A percentile compares a stretch with the other conserved stretches of the same genome.
phyloP scores from a whole-genome alignment of 2,329 filamentous ascomycete genomes.

The Didymellaceae sp. region DNA sequence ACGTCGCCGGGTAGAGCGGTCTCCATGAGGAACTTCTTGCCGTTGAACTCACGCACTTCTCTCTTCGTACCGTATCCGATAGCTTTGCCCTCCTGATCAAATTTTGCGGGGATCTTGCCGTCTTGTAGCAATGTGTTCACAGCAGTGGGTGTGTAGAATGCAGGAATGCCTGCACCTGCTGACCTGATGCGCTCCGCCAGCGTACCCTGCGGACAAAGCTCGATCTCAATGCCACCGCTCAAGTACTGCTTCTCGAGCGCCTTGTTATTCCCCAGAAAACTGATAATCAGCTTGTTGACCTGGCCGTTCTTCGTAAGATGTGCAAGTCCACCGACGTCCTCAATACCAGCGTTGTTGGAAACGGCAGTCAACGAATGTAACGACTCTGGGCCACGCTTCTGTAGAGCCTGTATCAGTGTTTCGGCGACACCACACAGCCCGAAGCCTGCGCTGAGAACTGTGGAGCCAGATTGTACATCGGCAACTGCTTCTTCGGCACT shows the following conservation, averaged over 20 bases:
- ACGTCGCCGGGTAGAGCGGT: constrained; percentile 76
- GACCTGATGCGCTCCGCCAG: constrained; percentile 74
- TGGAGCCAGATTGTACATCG: constrained; percentile 46
- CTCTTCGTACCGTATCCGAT: constrained; percentile 69
- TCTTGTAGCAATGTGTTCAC: constrained; percentile 69
- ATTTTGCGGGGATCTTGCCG: constrained; percentile 69
- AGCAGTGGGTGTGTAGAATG: constrained; percentile 80
- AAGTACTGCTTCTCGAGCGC: constrained; percentile 76
- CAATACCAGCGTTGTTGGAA: constrained; percentile 80
- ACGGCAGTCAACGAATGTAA: constrained; percentile 68
- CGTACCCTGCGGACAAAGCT: constrained; percentile 79
- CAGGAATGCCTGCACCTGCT: constrained; percentile 77
- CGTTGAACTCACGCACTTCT: constrained; percentile 75
- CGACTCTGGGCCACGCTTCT: constrained; percentile 38
- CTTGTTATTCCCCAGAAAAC: constrained; percentile 80
- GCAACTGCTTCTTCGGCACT: constrained; percentile 48
- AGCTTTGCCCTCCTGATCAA: constrained; percentile 64
- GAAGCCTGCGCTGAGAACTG: constrained; percentile 48
- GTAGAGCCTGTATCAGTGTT: constrained; percentile 47
- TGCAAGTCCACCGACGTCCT: constrained; percentile 69
- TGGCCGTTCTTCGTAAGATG: constrained; percentile 73
- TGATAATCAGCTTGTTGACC: constrained; percentile 74
- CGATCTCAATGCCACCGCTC: constrained; percentile 73
- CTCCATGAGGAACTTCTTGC: constrained; percentile 78
- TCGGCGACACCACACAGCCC: constrained; percentile 50